A percentile compares a stretch with the other conserved stretches of the same genome.
Conservation (phyloP, 441 rosid genomes). For the Erysimum cheiri region DNA sequence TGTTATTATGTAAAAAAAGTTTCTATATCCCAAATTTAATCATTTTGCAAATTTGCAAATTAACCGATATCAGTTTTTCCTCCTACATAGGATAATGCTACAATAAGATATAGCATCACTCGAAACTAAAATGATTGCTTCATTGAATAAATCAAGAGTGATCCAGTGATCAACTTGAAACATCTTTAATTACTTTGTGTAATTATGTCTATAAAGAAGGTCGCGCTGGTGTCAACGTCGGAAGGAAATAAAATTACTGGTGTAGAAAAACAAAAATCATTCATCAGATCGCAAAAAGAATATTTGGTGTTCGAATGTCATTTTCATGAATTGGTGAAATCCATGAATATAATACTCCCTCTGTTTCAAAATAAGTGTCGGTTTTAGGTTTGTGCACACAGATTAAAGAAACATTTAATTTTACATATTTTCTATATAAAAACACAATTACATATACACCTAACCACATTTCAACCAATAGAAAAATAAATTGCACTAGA, state of each 20-base stretch:
- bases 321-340: not conserved
- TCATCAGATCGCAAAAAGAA: not conserved
- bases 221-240: not conserved
- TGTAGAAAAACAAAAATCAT: not conserved
- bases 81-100: not conserved
- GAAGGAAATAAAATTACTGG: not conserved
- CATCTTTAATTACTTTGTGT: not conserved
- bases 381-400: too few species aligned
- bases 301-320: not conserved
- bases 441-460: too few species aligned
- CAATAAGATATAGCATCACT: not conserved
- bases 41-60: too few species aligned
- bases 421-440: too few species aligned
- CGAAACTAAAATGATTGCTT: not conserved
- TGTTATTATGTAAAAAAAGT: too few species aligned
- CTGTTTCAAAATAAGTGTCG: too few species aligned
- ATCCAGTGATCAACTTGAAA: not conserved
- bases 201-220: not conserved
- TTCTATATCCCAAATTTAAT: too few species aligned
- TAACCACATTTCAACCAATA: too few species aligned
- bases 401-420: too few species aligned
- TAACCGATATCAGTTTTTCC: too few species aligned
- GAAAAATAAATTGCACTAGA: too few species aligned
- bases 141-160: not conserved
- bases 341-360: too few species aligned